A percentile compares a stretch with the other conserved stretches of the same genome.
These are phyloP conservation scores for Veloboletus limbatus DNA, from an alignment of 1,284 basidiomycete genomes.

Conservation along the genomic window DNA sequence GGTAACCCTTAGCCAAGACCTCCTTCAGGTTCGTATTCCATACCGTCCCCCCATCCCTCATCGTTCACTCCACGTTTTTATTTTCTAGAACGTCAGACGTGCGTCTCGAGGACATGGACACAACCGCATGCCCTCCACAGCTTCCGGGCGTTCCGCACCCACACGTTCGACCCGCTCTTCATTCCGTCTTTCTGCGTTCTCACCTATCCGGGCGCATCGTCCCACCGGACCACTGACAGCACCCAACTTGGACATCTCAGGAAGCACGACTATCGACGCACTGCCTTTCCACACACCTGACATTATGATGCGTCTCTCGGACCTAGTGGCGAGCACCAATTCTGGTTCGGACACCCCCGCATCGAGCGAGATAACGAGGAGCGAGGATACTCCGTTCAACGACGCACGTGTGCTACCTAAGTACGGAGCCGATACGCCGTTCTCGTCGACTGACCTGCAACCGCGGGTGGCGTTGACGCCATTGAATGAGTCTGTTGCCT, in stretches of 20 bases:
- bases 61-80: background rate
- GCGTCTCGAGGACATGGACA: constrained; percentile 20
- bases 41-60: background rate
- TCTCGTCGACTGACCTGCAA: constrained; percentile 14
- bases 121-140: constrained; percentile 21
- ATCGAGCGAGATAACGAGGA: constrained; percentile 9
- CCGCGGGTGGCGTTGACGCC: constrained; percentile 17
- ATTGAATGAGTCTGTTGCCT: constrained; percentile 5
- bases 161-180: constrained; percentile 13
- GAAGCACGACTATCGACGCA: background rate
- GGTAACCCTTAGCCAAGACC: constrained; percentile 30
- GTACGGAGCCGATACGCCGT: constrained; percentile 12
- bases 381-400: constrained; percentile 24
- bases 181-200: constrained; percentile 27
- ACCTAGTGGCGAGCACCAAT: constrained; percentile 10
- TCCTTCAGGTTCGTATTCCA: constrained; percentile 26
- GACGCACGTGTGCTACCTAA: constrained; percentile 19
- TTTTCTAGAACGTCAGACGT: constrained; percentile 22
- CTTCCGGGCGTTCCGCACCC: constrained; percentile 17
- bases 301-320: constrained; percentile 18
- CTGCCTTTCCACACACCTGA: constrained; percentile 16
- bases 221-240: background rate
- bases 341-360: constrained; percentile 14
- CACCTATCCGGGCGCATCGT: constrained; percentile 10
- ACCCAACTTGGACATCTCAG: background rate